phyloP scores from a whole-genome alignment of 2,329 filamentous ascomycete species.

The Fusarium illudens region DNA sequence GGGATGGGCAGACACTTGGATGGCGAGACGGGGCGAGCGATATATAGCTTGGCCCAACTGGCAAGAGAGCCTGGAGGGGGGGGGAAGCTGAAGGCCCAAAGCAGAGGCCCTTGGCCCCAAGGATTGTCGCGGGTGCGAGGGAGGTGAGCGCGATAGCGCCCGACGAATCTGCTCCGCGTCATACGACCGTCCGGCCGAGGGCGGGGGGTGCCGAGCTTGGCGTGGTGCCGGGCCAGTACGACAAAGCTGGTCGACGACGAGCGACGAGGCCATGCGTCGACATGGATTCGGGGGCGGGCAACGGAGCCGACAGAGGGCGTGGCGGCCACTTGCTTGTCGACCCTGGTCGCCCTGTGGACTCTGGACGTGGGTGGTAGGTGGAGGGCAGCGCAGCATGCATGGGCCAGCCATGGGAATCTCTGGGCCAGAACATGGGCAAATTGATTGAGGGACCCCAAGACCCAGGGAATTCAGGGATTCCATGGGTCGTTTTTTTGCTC shows the following conservation, averaged over 20 bases:
- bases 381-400: neutral
- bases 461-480: conserved; percentile 20
- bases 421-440: conserved; percentile 36
- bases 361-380: neutral
- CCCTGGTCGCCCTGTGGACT: neutral
- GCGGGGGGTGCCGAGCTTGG: conserved; percentile 43
- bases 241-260: conserved; percentile 4
- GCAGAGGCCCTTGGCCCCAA: conserved; percentile 13
- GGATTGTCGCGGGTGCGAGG: conserved; percentile 13
- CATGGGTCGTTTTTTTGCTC: conserved; percentile 33
- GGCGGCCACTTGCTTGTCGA: neutral
- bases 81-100: conserved; percentile 2
- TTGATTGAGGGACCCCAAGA: conserved; percentile 10
- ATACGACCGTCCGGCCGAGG: conserved; percentile 41
- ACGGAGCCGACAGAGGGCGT: conserved; percentile 13
- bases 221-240: conserved; percentile 30
- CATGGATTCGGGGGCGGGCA: conserved; percentile 5
- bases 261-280: neutral
- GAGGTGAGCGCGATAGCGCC: conserved; percentile 39
- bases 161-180: conserved; percentile 41
- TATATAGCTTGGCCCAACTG: conserved; percentile 39
- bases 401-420: conserved; percentile 36
- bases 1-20: conserved; percentile 40
- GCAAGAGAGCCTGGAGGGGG: conserved; percentile 1
- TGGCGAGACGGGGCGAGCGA: conserved; percentile 44